A percentile compares a stretch with the other conserved stretches of the same genome.
Conservation (phyloP, 2,329 filamentous ascomycete species). For the Penicillium sp. region DNA sequence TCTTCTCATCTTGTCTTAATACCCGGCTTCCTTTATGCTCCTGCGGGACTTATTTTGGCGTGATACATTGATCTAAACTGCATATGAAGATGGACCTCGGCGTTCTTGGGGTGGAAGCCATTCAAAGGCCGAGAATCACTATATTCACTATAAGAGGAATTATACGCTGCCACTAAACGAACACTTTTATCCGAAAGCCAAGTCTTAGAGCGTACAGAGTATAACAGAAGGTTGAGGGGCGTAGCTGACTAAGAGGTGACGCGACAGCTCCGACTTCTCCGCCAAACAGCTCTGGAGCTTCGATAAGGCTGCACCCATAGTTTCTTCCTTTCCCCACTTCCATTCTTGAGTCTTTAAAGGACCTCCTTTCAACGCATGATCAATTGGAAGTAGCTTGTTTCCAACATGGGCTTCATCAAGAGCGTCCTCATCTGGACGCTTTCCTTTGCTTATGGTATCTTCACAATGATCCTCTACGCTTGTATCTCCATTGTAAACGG, state of each 20-base stretch:
- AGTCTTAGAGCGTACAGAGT: neutral
- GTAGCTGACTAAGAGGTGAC: neutral
- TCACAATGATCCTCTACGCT: constrained; percentile 32
- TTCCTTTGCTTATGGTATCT: constrained; percentile 33
- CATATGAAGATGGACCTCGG: constrained; percentile 16
- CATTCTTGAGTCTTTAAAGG: neutral
- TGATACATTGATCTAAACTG: constrained; percentile 12
- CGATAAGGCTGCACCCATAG: neutral
- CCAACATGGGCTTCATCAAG: constrained; percentile 22
- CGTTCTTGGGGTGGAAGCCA: constrained; percentile 8
- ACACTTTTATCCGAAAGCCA: neutral
- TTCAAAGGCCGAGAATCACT: neutral
- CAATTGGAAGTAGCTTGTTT: neutral
- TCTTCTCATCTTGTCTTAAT: constrained; percentile 18
- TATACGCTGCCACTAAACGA: neutral
- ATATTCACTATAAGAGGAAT: neutral
- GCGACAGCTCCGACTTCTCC: constrained; percentile 2
- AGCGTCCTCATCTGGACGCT: constrained; percentile 16
- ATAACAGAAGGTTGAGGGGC: neutral
- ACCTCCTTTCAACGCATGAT: neutral
- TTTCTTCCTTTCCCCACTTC: neutral
- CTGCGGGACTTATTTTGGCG: constrained; percentile 1
- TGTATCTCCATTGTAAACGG: constrained; percentile 30
- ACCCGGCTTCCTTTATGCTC: constrained; percentile 11
- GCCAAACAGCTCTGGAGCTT: constrained; percentile 1